Evolutionary conservation across 768 basidiomycete species (phyloP), one percentile per base, ranked within the genome.

Genomic region (Pleurotus tuber-regium): DNA sequence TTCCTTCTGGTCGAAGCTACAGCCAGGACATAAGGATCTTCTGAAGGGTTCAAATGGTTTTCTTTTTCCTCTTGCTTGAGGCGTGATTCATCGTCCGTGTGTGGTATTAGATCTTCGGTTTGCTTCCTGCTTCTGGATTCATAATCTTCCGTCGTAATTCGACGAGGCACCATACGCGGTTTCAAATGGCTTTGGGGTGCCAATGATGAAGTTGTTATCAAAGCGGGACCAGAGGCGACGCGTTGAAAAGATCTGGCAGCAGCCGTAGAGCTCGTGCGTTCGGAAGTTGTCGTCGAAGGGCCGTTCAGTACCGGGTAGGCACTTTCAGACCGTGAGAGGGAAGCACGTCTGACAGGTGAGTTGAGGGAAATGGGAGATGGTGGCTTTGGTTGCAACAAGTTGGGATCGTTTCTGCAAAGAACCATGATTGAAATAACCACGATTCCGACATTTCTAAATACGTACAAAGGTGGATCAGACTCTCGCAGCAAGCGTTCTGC

Each of bases 301-400:
- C 64, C 63, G 52, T 60, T 60, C n/a, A 77, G 70, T 6, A 72
- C 63, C n/a, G 79, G 67, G 56, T 79, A 77, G 25, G 80, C 76
- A 59, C 80, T 85, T 61, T 89, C 86, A 33, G 86, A 85, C 39
- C 82, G 83, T 4, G 85, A 79, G 24, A 89, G 73, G 0, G 85
- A 79, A 16, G 70, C 62, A 50, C 81, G 75, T 43, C 70, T 61
- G 16, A 68, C 57, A 1, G 72, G 71, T 25, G 77, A 74, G 50
- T 66, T 61, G 42, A 70, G 61, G 14, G 70, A 52, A 19, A 65
- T 66, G 5, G 77, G 70, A 3, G 72, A 68, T 2, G 65, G 63
- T 30, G 64, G 64, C 39, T 55, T 55, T 7, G 29, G 43, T 43
- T 19, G 43, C 29, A 43, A 46, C 21, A 38, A 24, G 18, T 43